These are phyloP conservation scores for Lumnitzera littorea DNA, from an alignment of 345 rosid genomes.

Conservation along the genomic window DNA sequence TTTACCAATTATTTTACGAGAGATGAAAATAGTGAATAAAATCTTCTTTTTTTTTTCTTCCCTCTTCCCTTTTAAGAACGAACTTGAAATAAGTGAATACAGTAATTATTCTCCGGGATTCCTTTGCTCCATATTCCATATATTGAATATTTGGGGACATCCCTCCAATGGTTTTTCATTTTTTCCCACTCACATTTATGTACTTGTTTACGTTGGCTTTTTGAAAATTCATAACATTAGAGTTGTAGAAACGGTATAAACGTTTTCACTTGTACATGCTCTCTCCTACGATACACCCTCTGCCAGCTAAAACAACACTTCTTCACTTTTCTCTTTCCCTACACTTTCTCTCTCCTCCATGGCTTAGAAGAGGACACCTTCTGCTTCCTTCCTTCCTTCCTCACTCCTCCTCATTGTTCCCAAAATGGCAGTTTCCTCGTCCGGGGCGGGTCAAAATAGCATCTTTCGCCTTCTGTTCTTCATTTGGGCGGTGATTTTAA, in stretches of 20 bases:
- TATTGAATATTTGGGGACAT: no score
- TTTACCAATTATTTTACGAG: no score
- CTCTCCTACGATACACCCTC: background rate
- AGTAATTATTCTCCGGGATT: no score
- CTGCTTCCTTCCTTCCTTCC: background rate
- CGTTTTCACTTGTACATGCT: background rate
- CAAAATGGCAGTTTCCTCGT: slow-evolving; percentile 29
- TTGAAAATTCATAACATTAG: no score
- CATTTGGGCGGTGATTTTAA: slow-evolving; percentile 6
- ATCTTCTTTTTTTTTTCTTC: no score
- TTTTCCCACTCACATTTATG: background rate
- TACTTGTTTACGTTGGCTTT: no score
- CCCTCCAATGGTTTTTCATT: no score
- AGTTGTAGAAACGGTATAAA: no score
- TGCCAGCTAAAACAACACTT: background rate
- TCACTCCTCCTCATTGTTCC: background rate
- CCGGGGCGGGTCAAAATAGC: background rate
- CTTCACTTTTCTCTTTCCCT: background rate
- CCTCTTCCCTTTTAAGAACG: no score
- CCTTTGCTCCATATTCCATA: no score
- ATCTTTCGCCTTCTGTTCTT: slow-evolving; percentile 14
- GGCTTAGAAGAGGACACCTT: background rate
- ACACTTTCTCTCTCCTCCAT: background rate
- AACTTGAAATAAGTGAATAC: no score
- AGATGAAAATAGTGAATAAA: no score